These are phyloP conservation scores for Pisolithus thermaeus DNA, from an alignment of 1,284 basidiomycete genomes.

Conservation along the genomic window DNA sequence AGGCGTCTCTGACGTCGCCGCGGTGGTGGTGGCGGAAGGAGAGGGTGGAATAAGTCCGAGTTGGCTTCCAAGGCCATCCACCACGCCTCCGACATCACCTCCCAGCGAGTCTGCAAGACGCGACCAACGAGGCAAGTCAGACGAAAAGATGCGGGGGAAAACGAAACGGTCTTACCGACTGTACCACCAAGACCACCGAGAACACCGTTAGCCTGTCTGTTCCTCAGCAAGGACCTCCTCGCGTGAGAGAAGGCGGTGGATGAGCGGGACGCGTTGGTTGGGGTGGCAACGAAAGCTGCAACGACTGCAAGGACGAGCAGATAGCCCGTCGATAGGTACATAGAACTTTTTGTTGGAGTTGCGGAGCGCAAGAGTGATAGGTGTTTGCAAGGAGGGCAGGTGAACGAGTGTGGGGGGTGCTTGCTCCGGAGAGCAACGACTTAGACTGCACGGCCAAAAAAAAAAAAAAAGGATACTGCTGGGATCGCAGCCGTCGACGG, in stretches of 20 bases:
- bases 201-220: constrained; percentile 13
- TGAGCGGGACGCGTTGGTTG: constrained; percentile 32
- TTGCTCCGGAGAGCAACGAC: constrained; percentile 6
- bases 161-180: constrained; percentile 11
- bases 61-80: constrained; percentile 2
- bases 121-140: background rate
- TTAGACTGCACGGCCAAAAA: background rate
- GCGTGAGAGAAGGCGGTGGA: constrained; percentile 34
- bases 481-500: constrained; percentile 5
- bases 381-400: constrained; percentile 6
- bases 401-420: constrained; percentile 23
- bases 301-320: constrained; percentile 24
- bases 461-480: constrained; percentile 2
- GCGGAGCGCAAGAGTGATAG: constrained; percentile 1
- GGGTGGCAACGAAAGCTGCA: constrained; percentile 19
- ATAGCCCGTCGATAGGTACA: constrained; percentile 19
- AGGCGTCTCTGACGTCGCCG: constrained; percentile 2
- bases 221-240: constrained; percentile 34
- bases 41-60: constrained; percentile 3
- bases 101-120: constrained; percentile 1
- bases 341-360: constrained; percentile 14
- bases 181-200: constrained; percentile 8
- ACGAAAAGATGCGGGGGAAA: background rate
- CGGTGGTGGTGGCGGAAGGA: constrained; percentile 2
- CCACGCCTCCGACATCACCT: background rate